Evolutionary conservation across 2,329 filamentous ascomycete genomes (phyloP).

Genomic region (Sporothrix variecibatus): DNA sequence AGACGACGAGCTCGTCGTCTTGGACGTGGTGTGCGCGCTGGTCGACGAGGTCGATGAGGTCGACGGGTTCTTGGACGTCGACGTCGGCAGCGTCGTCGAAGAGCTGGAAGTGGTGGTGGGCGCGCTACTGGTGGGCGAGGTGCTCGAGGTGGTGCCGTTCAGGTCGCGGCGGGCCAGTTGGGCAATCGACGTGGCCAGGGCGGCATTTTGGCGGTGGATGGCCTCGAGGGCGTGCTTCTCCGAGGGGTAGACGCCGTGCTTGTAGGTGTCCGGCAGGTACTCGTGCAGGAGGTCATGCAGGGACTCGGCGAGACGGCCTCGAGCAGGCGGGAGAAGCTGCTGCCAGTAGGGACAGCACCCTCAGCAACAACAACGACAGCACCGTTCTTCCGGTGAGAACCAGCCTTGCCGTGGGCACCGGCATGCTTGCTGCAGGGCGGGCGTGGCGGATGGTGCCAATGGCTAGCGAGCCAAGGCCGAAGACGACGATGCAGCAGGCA

Average conservation of each 20-base stretch:
- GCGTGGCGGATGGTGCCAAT: conserved; percentile 12
- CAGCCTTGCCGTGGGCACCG: background rate
- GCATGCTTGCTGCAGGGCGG: background rate
- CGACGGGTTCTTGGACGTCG: background rate
- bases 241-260: conserved; percentile 67
- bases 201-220: conserved; percentile 61
- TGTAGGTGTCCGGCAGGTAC: conserved; percentile 63
- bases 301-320: conserved; percentile 37
- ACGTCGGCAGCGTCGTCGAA: conserved; percentile 6
- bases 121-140: conserved; percentile 25
- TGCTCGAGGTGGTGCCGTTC: conserved; percentile 35
- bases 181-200: conserved; percentile 63
- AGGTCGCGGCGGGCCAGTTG: conserved; percentile 65
- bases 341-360: background rate
- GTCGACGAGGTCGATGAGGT: conserved; percentile 27
- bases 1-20: conserved; percentile 20
- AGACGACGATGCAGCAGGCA: background rate
- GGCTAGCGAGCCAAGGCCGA: conserved; percentile 7
- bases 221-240: conserved; percentile 65
- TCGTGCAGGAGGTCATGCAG: conserved; percentile 68
- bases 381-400: background rate
- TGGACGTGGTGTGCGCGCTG: conserved; percentile 24
- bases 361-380: background rate
- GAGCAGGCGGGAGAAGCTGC: conserved; percentile 31
- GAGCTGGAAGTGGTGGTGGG: conserved; percentile 34